These are phyloP conservation scores for Hamigera avellanea DNA, from an alignment of 495 filamentous ascomycete genomes.

Conservation along the genomic window DNA sequence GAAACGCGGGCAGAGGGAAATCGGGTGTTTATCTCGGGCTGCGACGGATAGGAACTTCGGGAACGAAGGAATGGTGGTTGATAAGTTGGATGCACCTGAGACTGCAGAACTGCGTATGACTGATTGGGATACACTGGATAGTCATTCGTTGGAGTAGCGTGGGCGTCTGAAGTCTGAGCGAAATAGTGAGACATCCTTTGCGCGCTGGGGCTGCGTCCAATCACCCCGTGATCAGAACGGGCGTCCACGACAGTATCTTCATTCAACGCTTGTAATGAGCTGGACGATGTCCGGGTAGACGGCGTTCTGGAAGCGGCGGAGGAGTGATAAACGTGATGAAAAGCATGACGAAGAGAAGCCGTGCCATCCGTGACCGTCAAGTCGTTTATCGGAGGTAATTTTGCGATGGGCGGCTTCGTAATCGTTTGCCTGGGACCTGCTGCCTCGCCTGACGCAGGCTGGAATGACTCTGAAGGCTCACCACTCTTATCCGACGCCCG, in stretches of 20 bases:
- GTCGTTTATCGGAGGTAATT: slow-evolving; percentile 14
- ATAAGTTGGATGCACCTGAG: slow-evolving; percentile 35
- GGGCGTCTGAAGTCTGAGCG: slow-evolving; percentile 15
- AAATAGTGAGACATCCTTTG: slow-evolving; percentile 16
- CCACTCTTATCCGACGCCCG: slow-evolving; percentile 10
- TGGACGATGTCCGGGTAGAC: slow-evolving; percentile 34
- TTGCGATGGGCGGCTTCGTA: slow-evolving; percentile 19
- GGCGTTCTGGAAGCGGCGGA: slow-evolving; percentile 22
- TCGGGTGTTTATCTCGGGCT: slow-evolving; percentile 20
- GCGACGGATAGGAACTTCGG: slow-evolving; percentile 30
- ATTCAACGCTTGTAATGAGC: slow-evolving; percentile 35
- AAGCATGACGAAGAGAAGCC: slow-evolving; percentile 26
- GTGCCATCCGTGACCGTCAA: slow-evolving; percentile 22
- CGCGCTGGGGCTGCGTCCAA: slow-evolving; percentile 13
- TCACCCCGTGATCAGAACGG: slow-evolving; percentile 21
- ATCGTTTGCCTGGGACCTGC: slow-evolving; percentile 11
- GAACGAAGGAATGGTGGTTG: slow-evolving; percentile 26
- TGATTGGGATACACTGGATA: slow-evolving; percentile 43
- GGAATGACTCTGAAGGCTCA: slow-evolving; percentile 13
- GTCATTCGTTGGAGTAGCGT: no score
- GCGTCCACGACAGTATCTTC: slow-evolving; percentile 33
- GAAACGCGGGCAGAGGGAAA: slow-evolving; percentile 18
- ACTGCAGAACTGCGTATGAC: slow-evolving; percentile 39
- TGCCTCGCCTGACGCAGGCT: slow-evolving; percentile 14
- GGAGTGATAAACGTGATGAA: slow-evolving; percentile 26